phyloP scores from a whole-genome alignment of 352 stramenopile species.

The Phytophthora podocarpi region DNA sequence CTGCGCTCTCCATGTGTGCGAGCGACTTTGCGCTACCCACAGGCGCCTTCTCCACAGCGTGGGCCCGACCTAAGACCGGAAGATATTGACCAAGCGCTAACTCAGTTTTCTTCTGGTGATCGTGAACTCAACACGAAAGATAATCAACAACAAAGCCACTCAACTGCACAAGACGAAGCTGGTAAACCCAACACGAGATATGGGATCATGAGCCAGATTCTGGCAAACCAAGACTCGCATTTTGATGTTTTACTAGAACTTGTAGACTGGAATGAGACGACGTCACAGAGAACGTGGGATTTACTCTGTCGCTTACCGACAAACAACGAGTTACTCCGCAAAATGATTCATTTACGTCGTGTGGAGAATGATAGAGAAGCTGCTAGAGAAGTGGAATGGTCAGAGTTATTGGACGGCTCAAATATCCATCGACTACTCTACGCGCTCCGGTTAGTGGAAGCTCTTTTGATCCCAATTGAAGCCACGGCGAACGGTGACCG shows the following conservation, averaged over 20 bases:
- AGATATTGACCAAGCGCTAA: slow-evolving; percentile 28
- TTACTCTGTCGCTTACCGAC: slow-evolving; percentile 73
- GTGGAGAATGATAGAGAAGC: slow-evolving; percentile 2
- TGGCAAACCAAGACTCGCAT: slow-evolving; percentile 61
- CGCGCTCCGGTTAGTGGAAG: slow-evolving; percentile 68
- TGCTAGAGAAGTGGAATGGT: slow-evolving; percentile 45
- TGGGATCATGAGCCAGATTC: slow-evolving; percentile 50
- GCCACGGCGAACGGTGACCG: neutral
- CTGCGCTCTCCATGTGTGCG: slow-evolving; percentile 51
- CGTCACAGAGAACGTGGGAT: slow-evolving; percentile 72
- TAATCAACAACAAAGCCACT: neutral
- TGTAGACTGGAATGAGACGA: slow-evolving; percentile 54
- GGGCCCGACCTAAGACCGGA: slow-evolving; percentile 54
- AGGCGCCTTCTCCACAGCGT: slow-evolving; percentile 44
- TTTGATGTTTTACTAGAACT: slow-evolving; percentile 69
- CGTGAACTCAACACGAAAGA: neutral
- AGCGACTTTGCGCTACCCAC: slow-evolving; percentile 47
- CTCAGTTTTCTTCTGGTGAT: slow-evolving; percentile 4
- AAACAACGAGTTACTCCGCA: slow-evolving; percentile 62
- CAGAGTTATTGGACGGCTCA: slow-evolving; percentile 43
- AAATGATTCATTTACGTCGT: slow-evolving; percentile 66
- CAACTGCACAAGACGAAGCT: neutral
- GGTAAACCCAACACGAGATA: slow-evolving; percentile 25
- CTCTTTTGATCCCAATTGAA: slow-evolving; percentile 57
- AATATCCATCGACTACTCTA: slow-evolving; percentile 72